phyloP scores from a whole-genome alignment of 2,329 filamentous ascomycete genomes.

The Remersonia thermophila region DNA sequence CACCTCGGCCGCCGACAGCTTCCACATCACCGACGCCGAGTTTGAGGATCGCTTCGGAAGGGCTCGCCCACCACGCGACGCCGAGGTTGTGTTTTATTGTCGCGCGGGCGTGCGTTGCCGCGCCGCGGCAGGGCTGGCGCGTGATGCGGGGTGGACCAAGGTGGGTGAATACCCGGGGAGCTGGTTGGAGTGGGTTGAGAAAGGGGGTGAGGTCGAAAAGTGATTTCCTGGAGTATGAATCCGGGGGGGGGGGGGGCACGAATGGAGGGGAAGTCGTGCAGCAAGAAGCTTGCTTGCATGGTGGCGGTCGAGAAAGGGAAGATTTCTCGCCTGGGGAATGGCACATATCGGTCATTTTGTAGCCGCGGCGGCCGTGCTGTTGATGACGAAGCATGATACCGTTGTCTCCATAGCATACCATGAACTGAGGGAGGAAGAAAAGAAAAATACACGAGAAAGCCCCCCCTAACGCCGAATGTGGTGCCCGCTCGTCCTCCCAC shows the following conservation, averaged over 20 bases:
- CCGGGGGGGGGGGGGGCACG: background rate
- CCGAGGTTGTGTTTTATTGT: slow-evolving; percentile 75
- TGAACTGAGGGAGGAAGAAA: no score
- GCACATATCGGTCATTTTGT: no score
- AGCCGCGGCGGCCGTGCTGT: no score
- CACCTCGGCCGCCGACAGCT: slow-evolving; percentile 61
- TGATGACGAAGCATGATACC: no score
- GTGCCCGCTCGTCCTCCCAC: no score
- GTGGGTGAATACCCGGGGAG: slow-evolving; percentile 64
- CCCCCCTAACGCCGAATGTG: no score
- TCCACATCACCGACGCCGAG: slow-evolving; percentile 63
- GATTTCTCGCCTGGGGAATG: no score
- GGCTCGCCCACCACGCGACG: slow-evolving; percentile 45
- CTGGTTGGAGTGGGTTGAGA: slow-evolving; percentile 71
- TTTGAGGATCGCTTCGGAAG: slow-evolving; percentile 78
- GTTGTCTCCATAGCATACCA: no score
- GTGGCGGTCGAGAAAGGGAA: no score
- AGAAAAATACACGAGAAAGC: no score
- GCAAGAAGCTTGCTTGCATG: no score
- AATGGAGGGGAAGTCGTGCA: background rate
- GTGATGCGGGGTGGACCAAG: slow-evolving; percentile 59
- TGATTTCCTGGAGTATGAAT: slow-evolving; percentile 17
- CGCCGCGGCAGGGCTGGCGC: slow-evolving; percentile 65
- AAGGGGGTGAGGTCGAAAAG: slow-evolving; percentile 51
- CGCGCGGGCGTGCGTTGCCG: slow-evolving; percentile 76